These are phyloP conservation scores for Solanum chiquidenum DNA, from an alignment of 257 asterid genomes.

Conservation along the genomic window DNA sequence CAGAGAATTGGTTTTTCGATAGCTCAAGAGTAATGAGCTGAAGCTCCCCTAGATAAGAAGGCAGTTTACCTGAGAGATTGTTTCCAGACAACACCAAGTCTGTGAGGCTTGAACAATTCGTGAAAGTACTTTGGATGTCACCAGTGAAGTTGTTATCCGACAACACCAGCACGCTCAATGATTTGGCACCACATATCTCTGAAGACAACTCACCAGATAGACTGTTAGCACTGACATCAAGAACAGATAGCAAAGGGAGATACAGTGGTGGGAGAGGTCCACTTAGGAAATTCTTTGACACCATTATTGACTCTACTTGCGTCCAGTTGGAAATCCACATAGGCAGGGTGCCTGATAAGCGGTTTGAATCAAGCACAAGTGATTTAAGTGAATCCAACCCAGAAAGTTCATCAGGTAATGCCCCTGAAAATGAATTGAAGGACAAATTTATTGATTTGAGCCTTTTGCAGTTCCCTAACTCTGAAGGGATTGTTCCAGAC, in stretches of 20 bases:
- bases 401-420: slow-evolving; percentile 40
- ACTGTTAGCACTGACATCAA: slow-evolving; percentile 47
- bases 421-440: slow-evolving; percentile 47
- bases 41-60: slow-evolving; percentile 56
- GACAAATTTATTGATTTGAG: slow-evolving; percentile 45
- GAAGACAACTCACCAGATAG: slow-evolving; percentile 48
- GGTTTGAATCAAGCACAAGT: slow-evolving; percentile 42
- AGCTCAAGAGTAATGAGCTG: slow-evolving; percentile 44
- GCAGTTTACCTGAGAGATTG: slow-evolving; percentile 47
- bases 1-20: slow-evolving; percentile 43
- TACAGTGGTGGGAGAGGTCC: slow-evolving; percentile 54
- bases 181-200: slow-evolving; percentile 45
- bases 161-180: slow-evolving; percentile 25
- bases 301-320: slow-evolving; percentile 21
- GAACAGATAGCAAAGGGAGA: slow-evolving; percentile 30
- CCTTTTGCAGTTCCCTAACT: slow-evolving; percentile 45
- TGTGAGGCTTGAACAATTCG: slow-evolving; percentile 31
- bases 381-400: slow-evolving; percentile 38
- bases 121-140: slow-evolving; percentile 30
- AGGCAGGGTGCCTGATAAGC: slow-evolving; percentile 53
- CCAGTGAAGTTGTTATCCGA: slow-evolving; percentile 58
- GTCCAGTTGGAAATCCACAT: slow-evolving; percentile 74
- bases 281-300: slow-evolving; percentile 44
- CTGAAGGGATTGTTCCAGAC: slow-evolving; percentile 48
- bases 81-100: slow-evolving; percentile 56